Evolutionary conservation across 139 green algal species (phyloP), one percentile per base, ranked within the genome.

Genomic region (Diplosphaera chodatii): DNA sequence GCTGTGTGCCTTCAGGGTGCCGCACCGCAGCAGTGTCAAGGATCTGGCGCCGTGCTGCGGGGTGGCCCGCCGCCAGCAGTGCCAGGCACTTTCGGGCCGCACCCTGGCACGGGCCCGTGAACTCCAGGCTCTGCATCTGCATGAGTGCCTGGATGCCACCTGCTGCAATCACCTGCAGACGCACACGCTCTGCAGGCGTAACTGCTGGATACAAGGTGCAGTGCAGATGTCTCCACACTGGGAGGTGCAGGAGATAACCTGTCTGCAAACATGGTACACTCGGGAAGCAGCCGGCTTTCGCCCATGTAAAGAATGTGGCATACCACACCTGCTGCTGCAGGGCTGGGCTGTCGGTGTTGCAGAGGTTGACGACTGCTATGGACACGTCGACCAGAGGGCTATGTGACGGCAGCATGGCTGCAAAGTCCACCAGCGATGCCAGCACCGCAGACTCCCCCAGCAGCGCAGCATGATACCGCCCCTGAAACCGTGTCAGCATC

Each of bases 41-140:
- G 18, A 59, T 59, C 16, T 59, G 48, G 16, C 48, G 48, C 10
- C 48, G 48, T 4, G 48, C 48, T 25, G 48, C 48, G 3, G 48
- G 48, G 16, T 59, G 48, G 16, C 16, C 48, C 3, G 48, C 48
- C 48, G 48, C 48, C 48, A 59, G 48, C 3, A 18, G 3, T 25
- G 13, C 18, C 10, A 59, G 48, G 16, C 48, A 25, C 48, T 27
- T 25, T 10, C 48, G 48, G 13, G 48, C 48, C 3, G 48, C 48
- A 3, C 25, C 16, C 48, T 59, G 48, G 16, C 13, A 59, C 16
- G 48, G 48, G 3, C 48, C 48, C 18, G 13, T 23, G 48, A n/a
- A 59, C 48, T 23, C 48, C 48, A 59, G 48, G 48, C 48, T 59
- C 48, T 59, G 48, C 48, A 59, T 59, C 48, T 59, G 48, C 48